Evolutionary conservation across 2,329 filamentous ascomycete genomes (phyloP).

Genomic region (Aplosporella prunicola): DNA sequence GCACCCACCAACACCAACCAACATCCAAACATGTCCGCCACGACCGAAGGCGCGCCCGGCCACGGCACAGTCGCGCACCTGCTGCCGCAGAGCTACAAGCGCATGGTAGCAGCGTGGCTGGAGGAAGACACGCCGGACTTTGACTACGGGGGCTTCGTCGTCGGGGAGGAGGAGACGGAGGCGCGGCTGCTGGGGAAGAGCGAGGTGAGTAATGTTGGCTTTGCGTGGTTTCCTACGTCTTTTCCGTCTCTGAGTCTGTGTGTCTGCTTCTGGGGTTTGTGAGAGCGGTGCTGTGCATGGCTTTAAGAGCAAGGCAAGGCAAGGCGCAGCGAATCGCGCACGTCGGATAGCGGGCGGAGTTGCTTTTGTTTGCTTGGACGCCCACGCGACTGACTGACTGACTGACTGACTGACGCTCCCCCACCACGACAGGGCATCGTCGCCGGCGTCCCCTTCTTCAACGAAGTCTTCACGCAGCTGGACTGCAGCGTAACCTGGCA

Average conservation of each 20-base stretch:
- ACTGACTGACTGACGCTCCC: not conserved
- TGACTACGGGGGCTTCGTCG: constrained; percentile 95
- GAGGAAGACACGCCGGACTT: constrained; percentile 94
- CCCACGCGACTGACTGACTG: no score
- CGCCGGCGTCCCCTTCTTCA: constrained; percentile 88
- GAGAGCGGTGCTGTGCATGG: no score
- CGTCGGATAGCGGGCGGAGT: not conserved
- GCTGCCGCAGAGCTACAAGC: constrained; percentile 77
- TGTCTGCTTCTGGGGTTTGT: no score
- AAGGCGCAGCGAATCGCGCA: not conserved
- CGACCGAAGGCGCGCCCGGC: constrained; percentile 45
- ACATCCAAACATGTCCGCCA: no score
- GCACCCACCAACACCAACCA: no score
- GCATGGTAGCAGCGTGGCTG: constrained; percentile 72
- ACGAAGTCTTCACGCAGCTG: constrained; percentile 83
- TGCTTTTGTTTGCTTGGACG: not conserved
- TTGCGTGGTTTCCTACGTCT: no score
- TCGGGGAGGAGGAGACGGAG: constrained; percentile 55
- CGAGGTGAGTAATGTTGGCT: constrained; percentile 39
- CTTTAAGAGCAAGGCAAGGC: not conserved
- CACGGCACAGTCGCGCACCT: constrained; percentile 60
- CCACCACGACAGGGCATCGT: constrained; percentile 56
- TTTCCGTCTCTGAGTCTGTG: no score
- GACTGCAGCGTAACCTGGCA: constrained; percentile 91
- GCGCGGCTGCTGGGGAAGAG: constrained; percentile 49